Evolutionary conservation across 768 basidiomycete species (phyloP).

Genomic region (Kwoniella botswanensis): DNA sequence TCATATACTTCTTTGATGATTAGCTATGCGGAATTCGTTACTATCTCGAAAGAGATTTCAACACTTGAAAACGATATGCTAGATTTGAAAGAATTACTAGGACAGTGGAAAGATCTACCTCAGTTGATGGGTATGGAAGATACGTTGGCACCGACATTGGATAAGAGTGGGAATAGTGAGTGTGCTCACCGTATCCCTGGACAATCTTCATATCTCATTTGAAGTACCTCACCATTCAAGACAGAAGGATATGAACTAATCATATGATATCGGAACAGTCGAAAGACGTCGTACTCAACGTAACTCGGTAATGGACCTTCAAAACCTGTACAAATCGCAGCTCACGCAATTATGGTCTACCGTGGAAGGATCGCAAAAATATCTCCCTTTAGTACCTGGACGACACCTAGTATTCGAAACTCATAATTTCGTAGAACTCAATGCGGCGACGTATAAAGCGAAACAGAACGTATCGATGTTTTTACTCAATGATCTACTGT

Average conservation of each 20-base stretch:
- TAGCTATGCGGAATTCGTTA: constrained; percentile 95
- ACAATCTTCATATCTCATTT: background rate
- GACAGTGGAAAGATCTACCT: constrained; percentile 96
- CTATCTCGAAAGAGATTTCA: constrained; percentile 95
- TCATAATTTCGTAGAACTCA: constrained; percentile 79
- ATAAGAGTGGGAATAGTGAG: constrained; percentile 51
- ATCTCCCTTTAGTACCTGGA: constrained; percentile 86
- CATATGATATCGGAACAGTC: constrained; percentile 29
- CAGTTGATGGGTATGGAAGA: constrained; percentile 89
- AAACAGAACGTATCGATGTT: constrained; percentile 87
- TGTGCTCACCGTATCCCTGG: background rate
- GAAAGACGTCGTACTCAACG: constrained; percentile 71
- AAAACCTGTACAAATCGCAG: constrained; percentile 91
- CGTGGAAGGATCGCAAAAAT: constrained; percentile 94
- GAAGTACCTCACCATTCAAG: background rate
- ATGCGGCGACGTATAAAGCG: constrained; percentile 93
- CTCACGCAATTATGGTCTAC: constrained; percentile 86
- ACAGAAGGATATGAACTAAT: background rate
- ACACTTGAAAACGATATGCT: constrained; percentile 97
- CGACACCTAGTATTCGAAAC: constrained; percentile 88
- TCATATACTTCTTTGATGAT: background rate
- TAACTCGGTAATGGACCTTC: constrained; percentile 93
- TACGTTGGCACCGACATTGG: constrained; percentile 48
- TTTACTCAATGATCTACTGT: constrained; percentile 84
- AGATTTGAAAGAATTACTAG: constrained; percentile 89